These are phyloP conservation scores for Aspergillus asperescens DNA, from an alignment of 495 filamentous ascomycete genomes.

Conservation along the genomic window DNA sequence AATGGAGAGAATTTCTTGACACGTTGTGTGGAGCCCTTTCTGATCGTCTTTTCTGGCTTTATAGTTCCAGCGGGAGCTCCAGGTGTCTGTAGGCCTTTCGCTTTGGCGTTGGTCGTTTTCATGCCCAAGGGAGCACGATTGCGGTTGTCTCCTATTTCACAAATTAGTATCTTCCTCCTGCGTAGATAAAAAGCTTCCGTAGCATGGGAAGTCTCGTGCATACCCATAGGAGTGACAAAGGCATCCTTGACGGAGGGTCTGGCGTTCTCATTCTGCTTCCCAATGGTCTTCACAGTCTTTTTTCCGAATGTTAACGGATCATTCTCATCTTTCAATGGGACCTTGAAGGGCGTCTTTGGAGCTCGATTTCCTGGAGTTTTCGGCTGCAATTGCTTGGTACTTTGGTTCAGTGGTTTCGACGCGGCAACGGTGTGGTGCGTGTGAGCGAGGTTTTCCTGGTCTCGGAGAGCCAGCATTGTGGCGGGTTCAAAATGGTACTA, in stretches of 20 bases:
- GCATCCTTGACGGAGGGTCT: conserved; percentile 56
- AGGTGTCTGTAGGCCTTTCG: conserved; percentile 62
- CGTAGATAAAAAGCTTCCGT: background rate
- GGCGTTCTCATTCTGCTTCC: conserved; percentile 62
- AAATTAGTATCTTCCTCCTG: conserved; percentile 22
- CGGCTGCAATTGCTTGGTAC: conserved; percentile 53
- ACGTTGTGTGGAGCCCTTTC: conserved; percentile 48
- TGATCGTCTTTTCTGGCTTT: conserved; percentile 45
- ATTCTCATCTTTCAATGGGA: conserved; percentile 87
- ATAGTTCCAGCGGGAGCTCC: conserved; percentile 41
- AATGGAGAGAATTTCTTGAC: conserved; percentile 41
- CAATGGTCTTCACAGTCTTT: conserved; percentile 58
- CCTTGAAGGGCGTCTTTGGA: conserved; percentile 79
- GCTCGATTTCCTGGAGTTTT: conserved; percentile 75
- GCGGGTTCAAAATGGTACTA: conserved; percentile 23
- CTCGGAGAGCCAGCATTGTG: conserved; percentile 71
- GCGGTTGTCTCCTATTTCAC: conserved; percentile 48
- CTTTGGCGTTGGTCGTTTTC: conserved; percentile 95
- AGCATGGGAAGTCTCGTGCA: background rate
- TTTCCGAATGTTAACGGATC: conserved; percentile 54
- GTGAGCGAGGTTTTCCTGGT: conserved; percentile 87
- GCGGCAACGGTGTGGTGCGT: conserved; percentile 70
- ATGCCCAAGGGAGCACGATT: conserved; percentile 77
- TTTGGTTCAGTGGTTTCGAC: conserved; percentile 71
- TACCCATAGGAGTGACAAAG: conserved; percentile 84